A percentile compares a stretch with the other conserved stretches of the same genome.
Evolutionary conservation across 768 basidiomycete species (phyloP).

Genomic region (Lepiota brunneoincarnata): DNA sequence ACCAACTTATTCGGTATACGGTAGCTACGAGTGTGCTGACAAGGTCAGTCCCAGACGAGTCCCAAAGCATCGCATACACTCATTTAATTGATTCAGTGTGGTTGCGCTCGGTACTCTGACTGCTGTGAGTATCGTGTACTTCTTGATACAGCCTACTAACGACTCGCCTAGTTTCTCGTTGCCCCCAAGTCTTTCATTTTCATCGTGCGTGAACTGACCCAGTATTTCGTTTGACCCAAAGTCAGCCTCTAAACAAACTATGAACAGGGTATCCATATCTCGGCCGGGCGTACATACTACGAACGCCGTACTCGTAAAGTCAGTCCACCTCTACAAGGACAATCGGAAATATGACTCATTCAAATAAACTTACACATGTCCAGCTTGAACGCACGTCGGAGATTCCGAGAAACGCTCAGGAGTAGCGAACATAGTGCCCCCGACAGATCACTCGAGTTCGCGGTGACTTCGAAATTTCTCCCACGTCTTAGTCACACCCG

Average conservation of each 20-base stretch:
- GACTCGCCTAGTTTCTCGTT: background rate
- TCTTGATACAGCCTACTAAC: background rate
- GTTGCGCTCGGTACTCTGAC: constrained; percentile 10
- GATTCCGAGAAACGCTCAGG: constrained; percentile 1
- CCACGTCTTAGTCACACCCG: background rate
- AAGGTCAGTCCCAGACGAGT: constrained; percentile 5
- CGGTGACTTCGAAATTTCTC: background rate
- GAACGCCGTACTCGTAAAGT: constrained; percentile 18
- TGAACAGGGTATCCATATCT: constrained; percentile 15
- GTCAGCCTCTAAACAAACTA: background rate
- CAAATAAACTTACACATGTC: too few relatives aligned
- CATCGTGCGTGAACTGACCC: background rate
- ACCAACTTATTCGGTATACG: constrained; percentile 13
- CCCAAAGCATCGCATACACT: background rate
- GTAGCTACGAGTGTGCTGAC: constrained; percentile 14
- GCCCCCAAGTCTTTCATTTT: background rate
- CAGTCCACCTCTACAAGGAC: background rate
- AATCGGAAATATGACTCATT: too few relatives aligned
- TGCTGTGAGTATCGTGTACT: constrained; percentile 6
- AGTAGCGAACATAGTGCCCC: background rate
- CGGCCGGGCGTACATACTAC: constrained; percentile 19
- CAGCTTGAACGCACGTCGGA: constrained; percentile 10
- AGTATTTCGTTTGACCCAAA: too few relatives aligned
- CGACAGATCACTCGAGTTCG: background rate
- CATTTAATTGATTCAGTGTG: constrained; percentile 4